phyloP scores from a whole-genome alignment of 495 filamentous ascomycete genomes.

The Xylaria flabelliformis region DNA sequence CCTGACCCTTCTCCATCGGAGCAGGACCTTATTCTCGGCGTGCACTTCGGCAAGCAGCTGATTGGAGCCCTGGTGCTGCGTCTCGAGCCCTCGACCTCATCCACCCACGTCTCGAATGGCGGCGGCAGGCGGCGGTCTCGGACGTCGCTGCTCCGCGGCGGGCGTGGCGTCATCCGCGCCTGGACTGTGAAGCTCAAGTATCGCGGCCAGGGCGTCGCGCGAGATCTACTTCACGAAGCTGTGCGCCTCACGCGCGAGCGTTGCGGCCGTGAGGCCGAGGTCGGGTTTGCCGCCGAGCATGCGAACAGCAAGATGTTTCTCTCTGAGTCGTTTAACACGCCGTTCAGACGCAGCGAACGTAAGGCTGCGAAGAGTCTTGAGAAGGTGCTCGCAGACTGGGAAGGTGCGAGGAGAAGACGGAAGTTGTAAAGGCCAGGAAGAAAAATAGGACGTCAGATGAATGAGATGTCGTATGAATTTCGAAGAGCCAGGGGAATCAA shows the following conservation, averaged over 20 bases:
- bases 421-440: constrained; percentile 15
- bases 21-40: constrained; percentile 51
- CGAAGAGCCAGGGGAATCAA: neutral
- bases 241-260: constrained; percentile 62
- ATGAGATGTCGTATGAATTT: neutral
- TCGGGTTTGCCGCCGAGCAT: constrained; percentile 72
- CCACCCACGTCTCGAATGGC: constrained; percentile 16
- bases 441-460: neutral
- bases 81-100: constrained; percentile 45
- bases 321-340: constrained; percentile 63
- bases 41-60: constrained; percentile 47
- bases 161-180: constrained; percentile 66
- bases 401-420: constrained; percentile 45
- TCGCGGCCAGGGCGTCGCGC: constrained; percentile 70
- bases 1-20: constrained; percentile 28
- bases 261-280: constrained; percentile 61
- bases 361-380: constrained; percentile 59
- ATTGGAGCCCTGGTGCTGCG: constrained; percentile 53
- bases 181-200: constrained; percentile 77
- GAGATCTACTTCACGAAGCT: constrained; percentile 69
- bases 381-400: constrained; percentile 52
- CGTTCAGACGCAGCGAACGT: constrained; percentile 63
- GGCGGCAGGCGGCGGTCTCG: constrained; percentile 34
- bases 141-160: constrained; percentile 45
- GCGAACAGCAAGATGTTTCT: constrained; percentile 69